phyloP scores from a whole-genome alignment of 257 asterid genomes.

The Gentiana straminea region DNA sequence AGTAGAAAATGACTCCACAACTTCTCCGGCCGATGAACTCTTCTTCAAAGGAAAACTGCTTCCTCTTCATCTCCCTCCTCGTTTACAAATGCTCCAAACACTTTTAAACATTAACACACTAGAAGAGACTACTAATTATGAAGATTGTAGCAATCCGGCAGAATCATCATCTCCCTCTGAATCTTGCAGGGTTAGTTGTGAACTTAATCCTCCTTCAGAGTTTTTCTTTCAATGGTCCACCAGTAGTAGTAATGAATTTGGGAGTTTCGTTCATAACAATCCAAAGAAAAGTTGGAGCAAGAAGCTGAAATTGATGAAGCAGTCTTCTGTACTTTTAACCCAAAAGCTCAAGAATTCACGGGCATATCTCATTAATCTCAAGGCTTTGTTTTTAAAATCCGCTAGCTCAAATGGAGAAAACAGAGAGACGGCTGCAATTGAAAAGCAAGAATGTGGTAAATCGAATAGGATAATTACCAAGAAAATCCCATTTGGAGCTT shows the following conservation, averaged over 20 bases:
- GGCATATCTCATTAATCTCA: slow-evolving; percentile 15
- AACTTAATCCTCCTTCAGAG: slow-evolving; percentile 57
- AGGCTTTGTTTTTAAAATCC: slow-evolving; percentile 24
- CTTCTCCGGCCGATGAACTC: slow-evolving; percentile 78
- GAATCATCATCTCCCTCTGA: slow-evolving; percentile 67
- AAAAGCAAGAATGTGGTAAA: slow-evolving; percentile 9
- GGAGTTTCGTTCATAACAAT: slow-evolving; percentile 20
- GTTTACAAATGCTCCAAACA: slow-evolving; percentile 48
- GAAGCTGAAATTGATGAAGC: slow-evolving; percentile 32
- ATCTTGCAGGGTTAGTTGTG: slow-evolving; percentile 67
- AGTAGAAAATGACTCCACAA: slow-evolving; percentile 20
- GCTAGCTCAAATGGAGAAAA: slow-evolving; percentile 8
- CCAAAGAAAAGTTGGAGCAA: slow-evolving; percentile 41
- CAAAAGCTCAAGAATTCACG: slow-evolving; percentile 33
- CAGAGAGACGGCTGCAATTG: slow-evolving; percentile 9
- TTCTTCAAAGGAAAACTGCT: slow-evolving; percentile 82
- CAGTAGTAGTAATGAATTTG: slow-evolving; percentile 19
- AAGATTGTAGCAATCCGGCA: slow-evolving; percentile 27
- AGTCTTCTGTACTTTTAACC: slow-evolving; percentile 13
- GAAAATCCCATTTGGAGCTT: slow-evolving; percentile 20
- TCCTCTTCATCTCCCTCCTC: slow-evolving; percentile 72
- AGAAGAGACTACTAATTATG: slow-evolving; percentile 15
- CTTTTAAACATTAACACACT: slow-evolving; percentile 14
- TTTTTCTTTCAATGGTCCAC: slow-evolving; percentile 64
- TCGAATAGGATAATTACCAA: slow-evolving; percentile 13